Evolutionary conservation across 768 basidiomycete species (phyloP), one percentile per base, ranked within the genome.

Genomic region (Tricholoma terreum): DNA sequence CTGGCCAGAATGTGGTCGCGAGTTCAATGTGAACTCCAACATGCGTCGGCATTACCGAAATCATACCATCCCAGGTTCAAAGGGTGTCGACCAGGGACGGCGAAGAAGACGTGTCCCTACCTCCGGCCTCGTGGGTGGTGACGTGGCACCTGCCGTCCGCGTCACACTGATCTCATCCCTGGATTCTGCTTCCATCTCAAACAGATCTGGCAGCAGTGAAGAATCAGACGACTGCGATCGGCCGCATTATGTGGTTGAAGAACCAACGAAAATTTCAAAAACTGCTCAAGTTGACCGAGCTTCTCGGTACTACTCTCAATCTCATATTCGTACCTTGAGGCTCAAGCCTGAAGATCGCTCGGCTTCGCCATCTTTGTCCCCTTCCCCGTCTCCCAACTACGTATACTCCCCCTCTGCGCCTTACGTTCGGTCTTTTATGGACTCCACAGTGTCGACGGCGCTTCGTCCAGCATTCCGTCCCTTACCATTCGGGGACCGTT

Each of bases 21-120:
- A 86, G 58, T 92, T 92, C 72, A 91, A 90, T 61, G 90, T 90
- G 48, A 89, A 90, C 67, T 89, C 87, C 0, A 92, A 92, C 68
- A 92, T 91, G 90, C 80, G 90, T 30, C 77, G 90, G 5, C 90
- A 92, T 64, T 86, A 84, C 67, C 77, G 88, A 45, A 90, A 88
- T 67, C 89, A 91, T 52, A 72, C 71, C 1, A 56, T 72, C 3
- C 71, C 75, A 21, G 71, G 73, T 2, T 58, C 64, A 4, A 67
- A 69, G 33, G 59, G 59, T 10, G 42, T 51, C 8, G 65, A 66
- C 8, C 69, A 69, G 17, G 61, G 63, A 49, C 63, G 67, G 4
- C 69, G 69, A 5, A 64, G 71, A 50, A 66, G 70, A 17, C 65
- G 70, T 40, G 66, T 67, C 19, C 55, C 58, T 30, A 24, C 43